Percentiles rank a stretch among this genome's conserved stretches.
Evolutionary conservation across 2,329 filamentous ascomycete genomes (phyloP).

Genomic region (Alternaria sp.): DNA sequence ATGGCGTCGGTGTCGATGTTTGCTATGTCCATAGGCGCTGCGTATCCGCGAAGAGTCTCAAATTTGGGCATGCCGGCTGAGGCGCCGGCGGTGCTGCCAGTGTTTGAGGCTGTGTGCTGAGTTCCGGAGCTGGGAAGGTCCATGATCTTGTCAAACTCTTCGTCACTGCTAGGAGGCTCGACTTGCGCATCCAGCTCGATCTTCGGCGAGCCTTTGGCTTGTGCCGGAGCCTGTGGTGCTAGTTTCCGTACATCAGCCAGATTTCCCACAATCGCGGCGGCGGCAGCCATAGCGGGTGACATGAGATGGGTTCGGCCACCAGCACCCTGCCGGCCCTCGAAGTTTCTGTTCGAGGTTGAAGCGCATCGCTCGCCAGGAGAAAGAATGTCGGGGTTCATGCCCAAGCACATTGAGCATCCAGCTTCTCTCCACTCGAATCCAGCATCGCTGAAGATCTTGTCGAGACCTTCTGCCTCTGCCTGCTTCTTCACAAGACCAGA

Average conservation of each 20-base stretch:
- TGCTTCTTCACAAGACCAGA: conserved; percentile 93
- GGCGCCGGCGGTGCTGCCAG: conserved; percentile 56
- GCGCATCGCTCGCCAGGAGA: conserved; percentile 92
- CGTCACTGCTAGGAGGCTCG: conserved; percentile 67
- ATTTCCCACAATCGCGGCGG: conserved; percentile 87
- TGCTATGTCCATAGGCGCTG: conserved; percentile 83
- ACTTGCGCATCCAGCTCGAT: conserved; percentile 66
- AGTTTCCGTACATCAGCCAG: conserved; percentile 90
- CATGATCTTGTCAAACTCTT: conserved; percentile 69
- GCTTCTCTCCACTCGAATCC: conserved; percentile 99
- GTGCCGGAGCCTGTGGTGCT: conserved; percentile 59
- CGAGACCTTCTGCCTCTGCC: conserved; percentile 89
- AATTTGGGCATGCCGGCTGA: conserved; percentile 81
- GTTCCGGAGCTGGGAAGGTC: conserved; percentile 66
- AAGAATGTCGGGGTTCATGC: conserved; percentile 99
- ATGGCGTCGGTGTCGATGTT: conserved; percentile 99
- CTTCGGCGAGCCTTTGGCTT: conserved; percentile 62
- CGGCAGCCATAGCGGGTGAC: conserved; percentile 96
- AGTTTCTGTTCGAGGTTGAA: conserved; percentile 95
- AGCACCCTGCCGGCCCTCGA: conserved; percentile 94
- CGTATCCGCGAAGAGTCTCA: conserved; percentile 81
- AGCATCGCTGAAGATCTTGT: conserved; percentile 89
- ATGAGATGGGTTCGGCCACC: conserved; percentile 91
- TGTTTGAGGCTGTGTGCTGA: conserved; percentile 70
- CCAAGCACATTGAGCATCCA: conserved; percentile 98